Evolutionary conservation across 306 rosid species (phyloP).

Genomic region (Ochetophila trinervis): DNA sequence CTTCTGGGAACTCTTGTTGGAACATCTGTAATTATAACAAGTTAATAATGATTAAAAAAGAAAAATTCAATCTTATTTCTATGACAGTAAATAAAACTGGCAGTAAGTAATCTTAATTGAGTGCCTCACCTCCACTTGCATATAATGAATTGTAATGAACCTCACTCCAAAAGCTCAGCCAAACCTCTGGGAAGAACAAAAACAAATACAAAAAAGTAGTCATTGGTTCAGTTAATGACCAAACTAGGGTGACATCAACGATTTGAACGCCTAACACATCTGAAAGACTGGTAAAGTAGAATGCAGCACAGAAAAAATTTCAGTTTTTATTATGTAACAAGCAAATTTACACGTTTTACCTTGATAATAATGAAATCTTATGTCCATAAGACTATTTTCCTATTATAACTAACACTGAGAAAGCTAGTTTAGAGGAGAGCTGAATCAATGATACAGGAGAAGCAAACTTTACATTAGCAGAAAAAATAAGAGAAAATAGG

Average conservation of each 20-base stretch:
- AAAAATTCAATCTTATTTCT: conserved; percentile 12
- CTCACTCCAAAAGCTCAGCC: conserved; percentile 99
- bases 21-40: conserved; percentile 58
- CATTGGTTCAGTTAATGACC: no score
- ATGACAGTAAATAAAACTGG: neutral
- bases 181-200: conserved; percentile 49
- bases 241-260: no score
- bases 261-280: no score
- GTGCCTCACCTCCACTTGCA: conserved; percentile 59
- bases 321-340: no score
- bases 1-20: conserved; percentile 60
- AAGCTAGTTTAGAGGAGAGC: neutral
- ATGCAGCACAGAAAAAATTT: no score
- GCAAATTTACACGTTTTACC: no score
- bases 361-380: neutral
- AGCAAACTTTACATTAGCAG: neutral
- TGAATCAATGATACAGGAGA: neutral
- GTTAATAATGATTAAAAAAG: neutral
- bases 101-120: neutral
- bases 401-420: neutral
- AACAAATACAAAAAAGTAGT: neutral
- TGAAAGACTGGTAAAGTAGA: no score
- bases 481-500: neutral
- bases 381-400: neutral
- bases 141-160: conserved; percentile 93